Base-by-base conservation (phyloP, 257 asterid genomes). In the Salvia miltiorrhiza region DNA sequence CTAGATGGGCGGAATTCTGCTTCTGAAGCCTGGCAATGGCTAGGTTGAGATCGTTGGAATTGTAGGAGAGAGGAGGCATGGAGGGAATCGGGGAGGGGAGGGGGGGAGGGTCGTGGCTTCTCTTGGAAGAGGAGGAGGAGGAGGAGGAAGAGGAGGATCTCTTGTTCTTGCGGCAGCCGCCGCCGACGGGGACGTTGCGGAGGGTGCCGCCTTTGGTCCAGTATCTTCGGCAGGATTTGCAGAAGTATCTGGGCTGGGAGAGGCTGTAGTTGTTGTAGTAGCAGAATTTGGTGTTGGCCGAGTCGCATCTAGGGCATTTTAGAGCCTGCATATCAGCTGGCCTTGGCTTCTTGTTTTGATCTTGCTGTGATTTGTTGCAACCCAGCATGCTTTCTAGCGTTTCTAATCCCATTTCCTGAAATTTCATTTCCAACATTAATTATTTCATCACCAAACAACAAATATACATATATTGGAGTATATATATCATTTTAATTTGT, bases 151-250 rank as follows among this genome's bases (percentile, higher is more conserved):
- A 82, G 0, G 91, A 79, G 4, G 87, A 64, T 1, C 94, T 63
- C 40, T 77, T 83, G 96, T 90, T 93, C 63, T 79, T 84, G 71
- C 99, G 67, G 77, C 97, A 93, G 24, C 97, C 95, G 1, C 98
- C 98, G 12, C 98, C 98, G 3, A 93, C 97, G 0, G 97, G 98
- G 10, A 93, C 96, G 45, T 93, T 93, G 9, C 98, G 60, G 37
- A 93, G 75, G 21, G 98, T 93, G 16, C 98, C 98, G 6, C 98
- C 96, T 71, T 90, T 93, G 17, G 98, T 93, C 98, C 98, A 93
- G 63, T 90, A 90, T 69, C 99, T 74, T n/a, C 96, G 72, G 83
- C 99, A 93, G 0, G 96, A 90, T 57, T 93, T 93, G 84, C 99
- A 91, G 73, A 93, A 90, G 76, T 93, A 93, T 26, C 99, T 64